Evolutionary conservation across 148 eudicot genomes (phyloP), one percentile per base, ranked within the genome.

Genomic region (Camellia sinensis): DNA sequence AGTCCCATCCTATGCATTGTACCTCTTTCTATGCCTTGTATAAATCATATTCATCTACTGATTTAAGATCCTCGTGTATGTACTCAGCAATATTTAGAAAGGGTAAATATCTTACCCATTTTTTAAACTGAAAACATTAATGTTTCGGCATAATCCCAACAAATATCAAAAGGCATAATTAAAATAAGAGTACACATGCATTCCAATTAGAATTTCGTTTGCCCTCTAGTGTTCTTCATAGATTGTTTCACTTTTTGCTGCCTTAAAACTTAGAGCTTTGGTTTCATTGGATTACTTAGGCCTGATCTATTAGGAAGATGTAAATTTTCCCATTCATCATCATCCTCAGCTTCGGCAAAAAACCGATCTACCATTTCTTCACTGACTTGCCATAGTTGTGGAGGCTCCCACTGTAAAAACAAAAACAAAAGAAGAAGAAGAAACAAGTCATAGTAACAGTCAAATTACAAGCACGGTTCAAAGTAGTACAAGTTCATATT

Each of bases 301-400:
- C 29, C 59, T 6, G 66, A 43, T n/a, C 78, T 41, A 10, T 45
- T 6, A 60, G 67, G 78, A 60, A 75, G 53, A 14, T 60, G 64
- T 37, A 75, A 44, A 75, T 7, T 7, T 37, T 59, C 45, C 66
- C 41, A 75, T 29, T 29, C 37, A 37, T 60, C 78, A n/a, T 75
- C 78, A 75, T 75, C 66, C 4, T 72, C 60, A 72, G 13, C 4
- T 52, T 61, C 41, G 7, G 67, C 52, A 18, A 61, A 75, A 75
- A 3, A 17, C 45, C 40, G 46, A 57, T 75, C 78, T 66, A 75
- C 40, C 78, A 75, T 75, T 15, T 75, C 78, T 75, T 75, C 67
- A 44, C 78, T 75, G 14, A 75, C 78, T 60, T 60, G 67, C n/a
- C 65, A 17, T 17, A 75, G 67, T 41, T 75, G 66, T 44, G 66